Percentiles rank a stretch among this genome's conserved stretches.
Conservation (phyloP, 768 basidiomycete species). For the Saitozyma sp. region DNA sequence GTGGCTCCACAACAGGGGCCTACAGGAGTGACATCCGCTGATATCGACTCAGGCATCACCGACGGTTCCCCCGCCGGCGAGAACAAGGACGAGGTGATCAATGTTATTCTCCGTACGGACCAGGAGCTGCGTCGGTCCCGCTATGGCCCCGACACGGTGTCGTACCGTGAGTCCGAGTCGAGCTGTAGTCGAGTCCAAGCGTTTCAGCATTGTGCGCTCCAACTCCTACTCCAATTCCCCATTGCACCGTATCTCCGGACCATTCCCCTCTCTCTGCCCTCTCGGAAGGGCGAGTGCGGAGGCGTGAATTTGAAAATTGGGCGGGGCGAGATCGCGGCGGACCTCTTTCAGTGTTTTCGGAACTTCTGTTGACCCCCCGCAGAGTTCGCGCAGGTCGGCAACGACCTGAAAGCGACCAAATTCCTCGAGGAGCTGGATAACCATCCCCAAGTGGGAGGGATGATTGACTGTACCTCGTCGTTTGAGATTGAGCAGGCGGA, state of each 20-base stretch:
- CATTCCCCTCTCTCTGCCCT: not conserved
- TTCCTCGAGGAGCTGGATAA: constrained; percentile 53
- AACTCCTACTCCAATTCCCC: not conserved
- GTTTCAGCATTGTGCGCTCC: too few species aligned
- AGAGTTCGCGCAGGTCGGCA: constrained; percentile 51
- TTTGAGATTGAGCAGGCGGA: constrained; percentile 49
- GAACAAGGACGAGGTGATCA: constrained; percentile 45
- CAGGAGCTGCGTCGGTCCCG: constrained; percentile 45
- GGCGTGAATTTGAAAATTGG: not conserved
- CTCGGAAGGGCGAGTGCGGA: not conserved
- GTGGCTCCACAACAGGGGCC: constrained; percentile 27
- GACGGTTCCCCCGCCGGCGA: constrained; percentile 49
- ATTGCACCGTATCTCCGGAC: not conserved
- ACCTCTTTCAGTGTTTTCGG: not conserved
- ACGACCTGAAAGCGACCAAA: constrained; percentile 50
- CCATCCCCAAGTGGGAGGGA: constrained; percentile 50
- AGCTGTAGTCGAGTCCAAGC: not conserved
- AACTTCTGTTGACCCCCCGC: constrained; percentile 9
- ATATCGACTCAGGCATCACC: constrained; percentile 27
- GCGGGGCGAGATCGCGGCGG: not conserved
- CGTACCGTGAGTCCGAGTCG: constrained; percentile 41
- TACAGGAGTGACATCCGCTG: not conserved
- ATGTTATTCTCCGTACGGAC: constrained; percentile 49
- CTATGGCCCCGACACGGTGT: constrained; percentile 51
- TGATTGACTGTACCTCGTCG: constrained; percentile 52